Evolutionary conservation across 106 monocot genomes (phyloP), one percentile per base, ranked within the genome.

Genomic region (Ottelia alismoides): DNA sequence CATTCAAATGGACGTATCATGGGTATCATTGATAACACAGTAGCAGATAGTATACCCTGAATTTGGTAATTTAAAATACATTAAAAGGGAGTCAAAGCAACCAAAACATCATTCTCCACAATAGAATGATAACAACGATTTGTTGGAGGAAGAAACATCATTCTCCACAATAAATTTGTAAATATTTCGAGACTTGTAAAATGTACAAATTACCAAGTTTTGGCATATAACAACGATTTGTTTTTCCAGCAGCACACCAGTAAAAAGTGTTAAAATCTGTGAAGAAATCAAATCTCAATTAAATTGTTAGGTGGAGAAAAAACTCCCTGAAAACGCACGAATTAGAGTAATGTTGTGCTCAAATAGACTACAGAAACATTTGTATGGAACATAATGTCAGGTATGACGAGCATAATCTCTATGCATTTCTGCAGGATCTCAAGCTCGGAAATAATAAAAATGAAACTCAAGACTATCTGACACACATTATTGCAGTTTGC

Each of bases 1-100:
- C 88, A 96, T 31, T 85, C 76, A 58, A 96, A 96, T 47, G 96
- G 96, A 28, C 72, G 84, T 56, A 96, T 78, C 82, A 96, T 78
- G 10, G 96, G 96, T 49, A 96, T 74, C 57, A 85, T 22, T 28
- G 96, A 96, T 25, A 96, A 57, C 3, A 85, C 73, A 57, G 68
- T 74, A 10, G 96, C 88, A 67, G 88, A 89, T 30, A 96, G 56
- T 31, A 85, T 57, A 61, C 96, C 96, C 96, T 96, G 70, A 56
- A 54, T 29, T 63, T 31, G n/a, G n/a, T n/a, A n/a, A n/a, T n/a
- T n/a, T n/a, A n/a, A n/a, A n/a, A n/a, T n/a, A n/a, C n/a, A n/a
- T n/a, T n/a, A n/a, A n/a, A n/a, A n/a, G n/a, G n/a, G n/a, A n/a
- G n/a, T n/a, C n/a, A n/a, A n/a, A n/a, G n/a, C n/a, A n/a, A n/a